Evolutionary conservation across 768 basidiomycete genomes (phyloP), one percentile per base, ranked within the genome.

Genomic region (Megacollybia marginata): DNA sequence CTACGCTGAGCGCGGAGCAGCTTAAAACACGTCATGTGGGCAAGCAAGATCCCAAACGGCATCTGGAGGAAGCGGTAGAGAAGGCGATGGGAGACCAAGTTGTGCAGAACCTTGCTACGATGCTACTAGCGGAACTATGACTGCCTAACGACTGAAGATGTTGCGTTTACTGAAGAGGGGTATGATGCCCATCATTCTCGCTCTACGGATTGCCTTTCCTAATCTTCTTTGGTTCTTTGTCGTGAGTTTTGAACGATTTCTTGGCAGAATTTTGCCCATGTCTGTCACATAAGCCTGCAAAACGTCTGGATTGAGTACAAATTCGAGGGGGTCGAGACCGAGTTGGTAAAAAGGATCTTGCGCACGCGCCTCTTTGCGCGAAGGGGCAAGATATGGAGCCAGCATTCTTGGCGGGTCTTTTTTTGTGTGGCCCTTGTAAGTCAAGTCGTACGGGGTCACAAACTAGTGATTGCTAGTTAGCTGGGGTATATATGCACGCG

Each of bases 61-160:
- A 99, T 73, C 66, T 99, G 55, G 93, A 95, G 59, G 96, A 97
- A 68, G 88, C 90, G 28, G 96, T 97, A 6, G 96, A 98, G 71
- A 92, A 88, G 67, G 93, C 94, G 1, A 97, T 99, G 85, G 93
- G 92, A 2, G 86, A 96, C 66, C 94, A 97, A 66, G 92, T 97
- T 48, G 87, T 93, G 40, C 94, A 96, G 70, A 94, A 88, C 62
- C 68, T 97, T 54, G 94, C 90, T 36, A 95, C 92, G 57, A 95
- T 95, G 84, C 74, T 97, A 53, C 74, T 96, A 54, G 91, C 92
- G 50, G 93, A 97, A 71, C 72, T 96, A 59, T 93, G 79, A 46
- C 38, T 35, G 15, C 16, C 19, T 35, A 47, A 13, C 18, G 4
- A 10, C 50, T 33, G 44, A 53, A 50, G 31, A 45, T 47, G 32